Evolutionary conservation across 2,329 filamentous ascomycete species (phyloP).

Genomic region (Coleophoma cylindrospora): DNA sequence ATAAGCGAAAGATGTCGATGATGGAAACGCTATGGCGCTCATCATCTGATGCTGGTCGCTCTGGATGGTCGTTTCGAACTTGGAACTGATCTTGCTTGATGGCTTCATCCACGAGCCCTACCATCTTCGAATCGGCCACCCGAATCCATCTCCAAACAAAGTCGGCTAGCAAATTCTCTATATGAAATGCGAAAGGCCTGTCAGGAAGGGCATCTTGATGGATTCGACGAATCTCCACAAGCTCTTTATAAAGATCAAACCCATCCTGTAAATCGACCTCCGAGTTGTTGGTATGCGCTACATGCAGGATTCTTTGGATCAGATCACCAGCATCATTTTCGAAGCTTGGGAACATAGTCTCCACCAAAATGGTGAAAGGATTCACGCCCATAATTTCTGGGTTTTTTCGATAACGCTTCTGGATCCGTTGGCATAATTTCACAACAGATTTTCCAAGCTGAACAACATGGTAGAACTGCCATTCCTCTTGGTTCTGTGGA

Average conservation of each 20-base stretch:
- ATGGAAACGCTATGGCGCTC: slow-evolving; percentile 90
- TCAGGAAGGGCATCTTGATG: slow-evolving; percentile 71
- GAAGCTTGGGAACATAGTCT: slow-evolving; percentile 83
- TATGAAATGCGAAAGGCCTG: slow-evolving; percentile 75
- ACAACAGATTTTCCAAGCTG: slow-evolving; percentile 82
- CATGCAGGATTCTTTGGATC: slow-evolving; percentile 72
- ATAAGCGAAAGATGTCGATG: slow-evolving; percentile 88
- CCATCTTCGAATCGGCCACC: slow-evolving; percentile 72
- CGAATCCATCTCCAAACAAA: slow-evolving; percentile 97
- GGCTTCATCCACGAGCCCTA: slow-evolving; percentile 82
- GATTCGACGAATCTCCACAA: slow-evolving; percentile 78
- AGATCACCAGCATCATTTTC: slow-evolving; percentile 85
- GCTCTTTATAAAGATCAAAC: slow-evolving; percentile 86
- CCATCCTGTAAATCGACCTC: slow-evolving; percentile 88
- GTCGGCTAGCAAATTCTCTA: slow-evolving; percentile 79
- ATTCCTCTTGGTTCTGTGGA: slow-evolving; percentile 72
- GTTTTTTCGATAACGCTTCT: slow-evolving; percentile 86
- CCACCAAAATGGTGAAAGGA: slow-evolving; percentile 65
- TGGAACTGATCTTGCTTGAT: slow-evolving; percentile 87
- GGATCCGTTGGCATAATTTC: slow-evolving; percentile 80
- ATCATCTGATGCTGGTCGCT: slow-evolving; percentile 65
- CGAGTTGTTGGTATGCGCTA: slow-evolving; percentile 61
- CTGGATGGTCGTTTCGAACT: slow-evolving; percentile 60
- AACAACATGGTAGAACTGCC: slow-evolving; percentile 89
- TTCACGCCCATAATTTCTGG: slow-evolving; percentile 78